A percentile compares a stretch with the other conserved stretches of the same genome.
phyloP scores from a whole-genome alignment of 1,139 yeast species.

The Zygotorulaspora mrakii region DNA sequence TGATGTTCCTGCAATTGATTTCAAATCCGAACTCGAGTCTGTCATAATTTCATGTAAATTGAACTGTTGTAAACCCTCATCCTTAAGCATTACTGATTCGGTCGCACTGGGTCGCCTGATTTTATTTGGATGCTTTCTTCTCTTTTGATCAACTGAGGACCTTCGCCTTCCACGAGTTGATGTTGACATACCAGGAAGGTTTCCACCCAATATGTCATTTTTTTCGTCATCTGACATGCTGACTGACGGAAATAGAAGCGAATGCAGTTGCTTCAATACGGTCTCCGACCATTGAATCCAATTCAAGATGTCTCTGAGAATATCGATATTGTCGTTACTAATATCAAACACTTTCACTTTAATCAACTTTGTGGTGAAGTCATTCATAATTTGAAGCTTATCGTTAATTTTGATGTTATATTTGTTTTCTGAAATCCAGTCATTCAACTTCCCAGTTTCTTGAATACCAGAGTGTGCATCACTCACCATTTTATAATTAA shows the following conservation, averaged over 20 bases:
- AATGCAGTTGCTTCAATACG: constrained; percentile 23
- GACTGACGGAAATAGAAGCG: constrained; percentile 13
- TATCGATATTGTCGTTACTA: constrained; percentile 33
- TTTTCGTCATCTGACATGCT: neutral
- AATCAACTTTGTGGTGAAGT: constrained; percentile 31
- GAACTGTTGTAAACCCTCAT: constrained; percentile 35
- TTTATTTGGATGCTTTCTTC: constrained; percentile 31
- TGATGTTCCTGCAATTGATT: neutral
- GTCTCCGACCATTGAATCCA: constrained; percentile 33
- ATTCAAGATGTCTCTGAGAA: constrained; percentile 28
- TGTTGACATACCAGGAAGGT: neutral
- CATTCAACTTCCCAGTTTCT: constrained; percentile 4
- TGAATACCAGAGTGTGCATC: constrained; percentile 4
- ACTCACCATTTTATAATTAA: neutral
- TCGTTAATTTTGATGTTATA: constrained; percentile 14
- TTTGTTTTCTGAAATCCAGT: constrained; percentile 8
- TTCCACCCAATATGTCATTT: neutral
- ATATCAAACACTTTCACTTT: constrained; percentile 28
- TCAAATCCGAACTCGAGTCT: constrained; percentile 15
- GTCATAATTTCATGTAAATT: constrained; percentile 35
- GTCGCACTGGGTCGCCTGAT: constrained; percentile 32
- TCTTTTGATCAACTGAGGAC: constrained; percentile 14
- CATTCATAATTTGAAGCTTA: constrained; percentile 26
- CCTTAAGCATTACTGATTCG: constrained; percentile 33
- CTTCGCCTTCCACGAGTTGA: constrained; percentile 5